Conservation (phyloP, 352 stramenopile species). For the Phytophthora macrochlamydospora region DNA sequence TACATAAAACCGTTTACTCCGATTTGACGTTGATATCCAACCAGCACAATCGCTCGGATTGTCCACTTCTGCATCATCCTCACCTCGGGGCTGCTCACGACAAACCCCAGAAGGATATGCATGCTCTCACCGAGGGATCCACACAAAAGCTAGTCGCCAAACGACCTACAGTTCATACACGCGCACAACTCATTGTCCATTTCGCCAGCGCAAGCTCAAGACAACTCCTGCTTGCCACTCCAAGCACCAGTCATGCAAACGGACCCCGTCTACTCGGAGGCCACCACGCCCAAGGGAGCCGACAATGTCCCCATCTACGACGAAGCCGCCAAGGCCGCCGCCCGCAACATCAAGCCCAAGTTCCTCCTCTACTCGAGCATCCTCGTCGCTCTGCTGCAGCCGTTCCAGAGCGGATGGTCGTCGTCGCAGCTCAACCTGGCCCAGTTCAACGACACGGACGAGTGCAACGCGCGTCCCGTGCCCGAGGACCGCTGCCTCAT, state of each 20-base stretch:
- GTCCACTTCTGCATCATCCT: too few relatives aligned
- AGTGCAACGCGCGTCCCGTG: slow-evolving; percentile 30
- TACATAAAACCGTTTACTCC: too few relatives aligned
- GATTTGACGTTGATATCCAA: too few relatives aligned
- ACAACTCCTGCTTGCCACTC: slow-evolving; percentile 9
- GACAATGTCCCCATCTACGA: slow-evolving; percentile 22
- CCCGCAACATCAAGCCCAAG: slow-evolving; percentile 31
- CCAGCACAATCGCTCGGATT: too few relatives aligned
- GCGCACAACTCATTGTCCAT: slow-evolving; percentile 4
- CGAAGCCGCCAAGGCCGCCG: slow-evolving; percentile 20
- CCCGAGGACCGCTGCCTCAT: slow-evolving; percentile 14
- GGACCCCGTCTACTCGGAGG: slow-evolving; percentile 23
- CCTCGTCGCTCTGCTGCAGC: slow-evolving; percentile 37
- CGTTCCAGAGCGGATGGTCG: slow-evolving; percentile 60
- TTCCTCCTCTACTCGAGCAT: slow-evolving; percentile 47
- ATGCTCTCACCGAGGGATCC: too few relatives aligned
- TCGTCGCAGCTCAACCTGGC: slow-evolving; percentile 53
- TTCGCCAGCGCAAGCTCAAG: slow-evolving; percentile 8
- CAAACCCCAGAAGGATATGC: too few relatives aligned
- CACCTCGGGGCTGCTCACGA: too few relatives aligned
- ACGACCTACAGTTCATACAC: too few relatives aligned
- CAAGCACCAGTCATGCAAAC: slow-evolving; percentile 9
- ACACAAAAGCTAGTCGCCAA: too few relatives aligned
- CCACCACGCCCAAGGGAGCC: slow-evolving; percentile 10
- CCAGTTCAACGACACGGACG: slow-evolving; percentile 44